Conservation (phyloP, 306 rosid species). For the Hylodesmum podocarpum region DNA sequence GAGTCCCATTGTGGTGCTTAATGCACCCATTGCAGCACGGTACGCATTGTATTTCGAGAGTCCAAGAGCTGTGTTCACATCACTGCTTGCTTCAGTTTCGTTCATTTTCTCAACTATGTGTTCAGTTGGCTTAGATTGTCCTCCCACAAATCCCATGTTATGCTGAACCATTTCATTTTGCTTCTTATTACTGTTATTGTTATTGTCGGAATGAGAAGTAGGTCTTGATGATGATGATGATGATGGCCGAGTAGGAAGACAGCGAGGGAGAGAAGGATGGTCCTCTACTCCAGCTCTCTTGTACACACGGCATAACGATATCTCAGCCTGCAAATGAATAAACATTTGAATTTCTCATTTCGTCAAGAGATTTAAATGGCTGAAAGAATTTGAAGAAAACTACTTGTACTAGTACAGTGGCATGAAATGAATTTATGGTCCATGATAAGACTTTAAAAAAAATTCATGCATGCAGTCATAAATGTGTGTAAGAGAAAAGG, state of each 20-base stretch:
- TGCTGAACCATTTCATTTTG: conserved; percentile 32
- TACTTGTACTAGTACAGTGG: background rate
- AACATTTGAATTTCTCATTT: background rate
- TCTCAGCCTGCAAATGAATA: conserved; percentile 62
- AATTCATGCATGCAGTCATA: conserved; percentile 31
- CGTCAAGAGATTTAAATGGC: background rate
- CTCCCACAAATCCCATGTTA: conserved; percentile 43
- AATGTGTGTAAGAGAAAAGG: background rate
- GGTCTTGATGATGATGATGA: conserved; percentile 46
- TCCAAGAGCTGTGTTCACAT: conserved; percentile 56
- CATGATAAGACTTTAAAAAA: conserved; percentile 16
- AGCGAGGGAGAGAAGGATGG: conserved; percentile 86
- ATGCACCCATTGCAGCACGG: conserved; percentile 18
- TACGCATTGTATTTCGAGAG: conserved; percentile 54
- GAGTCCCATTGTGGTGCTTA: conserved; percentile 11
- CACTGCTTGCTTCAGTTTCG: conserved; percentile 52
- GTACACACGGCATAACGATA: conserved; percentile 92
- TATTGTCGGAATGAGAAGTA: conserved; percentile 17
- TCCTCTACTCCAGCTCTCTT: conserved; percentile 98
- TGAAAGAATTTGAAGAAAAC: background rate
- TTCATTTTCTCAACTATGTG: conserved; percentile 32
- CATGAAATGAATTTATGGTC: conserved; percentile 23
- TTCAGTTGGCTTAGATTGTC: conserved; percentile 31
- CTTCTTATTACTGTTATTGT: conserved; percentile 18
- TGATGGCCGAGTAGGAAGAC: conserved; percentile 64